phyloP scores from a whole-genome alignment of 768 basidiomycete species.

The Hortiboletus campestris region DNA sequence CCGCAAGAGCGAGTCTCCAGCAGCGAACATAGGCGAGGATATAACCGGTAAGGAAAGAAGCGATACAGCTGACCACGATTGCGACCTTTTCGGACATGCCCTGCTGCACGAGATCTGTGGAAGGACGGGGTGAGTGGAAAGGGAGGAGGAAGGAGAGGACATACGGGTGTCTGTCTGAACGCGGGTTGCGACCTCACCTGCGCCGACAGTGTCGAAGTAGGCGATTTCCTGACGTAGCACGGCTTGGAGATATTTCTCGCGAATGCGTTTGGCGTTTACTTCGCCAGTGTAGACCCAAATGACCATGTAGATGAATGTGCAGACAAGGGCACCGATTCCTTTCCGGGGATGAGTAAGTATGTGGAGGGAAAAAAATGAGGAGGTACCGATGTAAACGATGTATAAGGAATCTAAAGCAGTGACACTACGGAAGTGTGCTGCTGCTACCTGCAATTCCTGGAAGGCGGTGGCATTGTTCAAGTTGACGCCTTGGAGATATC shows the following conservation, averaged over 20 bases:
- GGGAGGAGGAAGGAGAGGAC: constrained; percentile 21
- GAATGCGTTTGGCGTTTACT: constrained; percentile 75
- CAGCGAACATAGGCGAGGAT: constrained; percentile 62
- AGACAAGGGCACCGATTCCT: constrained; percentile 75
- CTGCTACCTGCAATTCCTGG: constrained; percentile 33
- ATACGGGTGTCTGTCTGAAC: constrained; percentile 86
- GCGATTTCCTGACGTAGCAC: constrained; percentile 84
- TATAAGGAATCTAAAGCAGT: constrained; percentile 62
- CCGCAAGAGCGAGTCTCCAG: constrained; percentile 83
- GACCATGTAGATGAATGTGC: constrained; percentile 72
- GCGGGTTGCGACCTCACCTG: constrained; percentile 91
- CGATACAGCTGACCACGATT: constrained; percentile 57
- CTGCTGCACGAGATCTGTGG: constrained; percentile 79
- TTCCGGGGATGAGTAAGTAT: not conserved
- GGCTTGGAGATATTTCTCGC: constrained; percentile 78
- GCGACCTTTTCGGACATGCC: constrained; percentile 90
- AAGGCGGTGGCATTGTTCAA: constrained; percentile 32
- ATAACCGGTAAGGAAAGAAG: constrained; percentile 80
- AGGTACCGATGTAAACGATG: constrained; percentile 64
- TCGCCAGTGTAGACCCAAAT: constrained; percentile 78
- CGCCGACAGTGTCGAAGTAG: constrained; percentile 88
- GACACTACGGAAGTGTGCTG: constrained; percentile 46
- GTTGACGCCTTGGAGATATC: constrained; percentile 23
- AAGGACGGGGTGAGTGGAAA: not conserved
- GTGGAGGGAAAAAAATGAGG: not conserved